phyloP scores from a whole-genome alignment of 257 asterid genomes.

The Jasminum sambac region DNA sequence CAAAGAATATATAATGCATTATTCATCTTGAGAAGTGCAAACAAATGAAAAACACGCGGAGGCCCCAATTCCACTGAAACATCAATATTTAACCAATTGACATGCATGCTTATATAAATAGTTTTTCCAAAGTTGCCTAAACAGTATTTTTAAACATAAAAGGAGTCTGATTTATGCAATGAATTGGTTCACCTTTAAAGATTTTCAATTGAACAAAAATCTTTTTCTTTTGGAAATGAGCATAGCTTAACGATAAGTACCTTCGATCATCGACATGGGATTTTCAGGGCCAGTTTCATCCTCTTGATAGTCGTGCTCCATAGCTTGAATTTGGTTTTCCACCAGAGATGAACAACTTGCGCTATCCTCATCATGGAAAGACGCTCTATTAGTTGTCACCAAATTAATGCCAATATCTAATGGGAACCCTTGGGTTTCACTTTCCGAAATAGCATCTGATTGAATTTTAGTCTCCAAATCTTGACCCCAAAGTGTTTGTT shows the following conservation, averaged over 20 bases:
- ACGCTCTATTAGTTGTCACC: slow-evolving; percentile 27
- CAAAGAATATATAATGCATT: too few species aligned
- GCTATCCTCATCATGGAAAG: slow-evolving; percentile 30
- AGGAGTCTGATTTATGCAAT: background rate
- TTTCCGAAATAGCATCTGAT: slow-evolving; percentile 16
- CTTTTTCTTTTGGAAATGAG: background rate
- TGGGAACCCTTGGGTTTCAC: slow-evolving; percentile 32
- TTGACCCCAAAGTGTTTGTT: slow-evolving; percentile 24
- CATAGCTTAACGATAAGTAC: slow-evolving; percentile 14
- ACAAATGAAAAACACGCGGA: background rate
- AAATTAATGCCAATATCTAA: slow-evolving; percentile 32
- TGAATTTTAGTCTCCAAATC: slow-evolving; percentile 32
- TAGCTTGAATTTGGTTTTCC: slow-evolving; percentile 24
- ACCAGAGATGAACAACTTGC: slow-evolving; percentile 16
- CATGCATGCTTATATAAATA: background rate
- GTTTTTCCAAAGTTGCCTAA: background rate
- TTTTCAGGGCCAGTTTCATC: slow-evolving; percentile 23
- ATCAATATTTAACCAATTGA: background rate
- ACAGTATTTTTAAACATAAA: background rate
- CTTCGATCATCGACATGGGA: slow-evolving; percentile 24
- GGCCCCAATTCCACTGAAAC: background rate
- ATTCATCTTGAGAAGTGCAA: background rate
- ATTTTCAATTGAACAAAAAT: too few species aligned
- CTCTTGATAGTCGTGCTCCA: slow-evolving; percentile 33
- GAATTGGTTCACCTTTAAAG: slow-evolving; percentile 2